Evolutionary conservation across 2,329 filamentous ascomycete species (phyloP), one percentile per base, ranked within the genome.

Genomic region (Knufia petricola): DNA sequence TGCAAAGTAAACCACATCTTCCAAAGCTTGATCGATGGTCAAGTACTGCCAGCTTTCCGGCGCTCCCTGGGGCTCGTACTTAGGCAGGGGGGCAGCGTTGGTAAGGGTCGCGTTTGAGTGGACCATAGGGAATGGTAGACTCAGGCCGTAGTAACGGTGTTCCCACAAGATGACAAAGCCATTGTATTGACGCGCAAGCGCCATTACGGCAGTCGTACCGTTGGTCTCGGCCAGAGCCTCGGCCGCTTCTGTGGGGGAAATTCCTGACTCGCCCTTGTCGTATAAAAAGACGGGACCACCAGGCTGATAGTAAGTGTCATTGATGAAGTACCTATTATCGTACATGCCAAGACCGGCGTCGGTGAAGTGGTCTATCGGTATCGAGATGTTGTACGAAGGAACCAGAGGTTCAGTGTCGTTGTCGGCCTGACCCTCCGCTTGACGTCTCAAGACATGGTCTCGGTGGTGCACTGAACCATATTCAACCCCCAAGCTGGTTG

Each of bases 311-410:
- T 75, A 75, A 0, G 67, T 67, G 2, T 66, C 64, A 52, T 74
- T 73, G 34, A 76, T 71, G 57, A 73, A 76, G 57, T 74, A 78
- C 37, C 73, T 68, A 59, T 77, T 74, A 43, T 67, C 65, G 57
- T 76, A 78, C 1, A 72, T 78, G 15, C 64, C 69, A 45, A 69
- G 67, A 10, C 65, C 59, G 7, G 52, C 41, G 43, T 63, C 51
- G 4, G 58, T 51, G 45, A 48, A 48, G 40, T 65, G 63, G 42
- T 65, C 61, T 43, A 64, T 60, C 4, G 60, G 63, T 10, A 65
- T 56, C n/a, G n/a, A n/a, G n/a, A n/a, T n/a, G n/a, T n/a, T n/a
- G n/a, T n/a, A n/a, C n/a, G n/a, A n/a, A n/a, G n/a, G n/a, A n/a
- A n/a, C n/a, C n/a, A n/a, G n/a, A n/a, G n/a, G n/a, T n/a, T n/a